phyloP scores from a whole-genome alignment of 805 yeast species.

The Lachancea sp. region DNA sequence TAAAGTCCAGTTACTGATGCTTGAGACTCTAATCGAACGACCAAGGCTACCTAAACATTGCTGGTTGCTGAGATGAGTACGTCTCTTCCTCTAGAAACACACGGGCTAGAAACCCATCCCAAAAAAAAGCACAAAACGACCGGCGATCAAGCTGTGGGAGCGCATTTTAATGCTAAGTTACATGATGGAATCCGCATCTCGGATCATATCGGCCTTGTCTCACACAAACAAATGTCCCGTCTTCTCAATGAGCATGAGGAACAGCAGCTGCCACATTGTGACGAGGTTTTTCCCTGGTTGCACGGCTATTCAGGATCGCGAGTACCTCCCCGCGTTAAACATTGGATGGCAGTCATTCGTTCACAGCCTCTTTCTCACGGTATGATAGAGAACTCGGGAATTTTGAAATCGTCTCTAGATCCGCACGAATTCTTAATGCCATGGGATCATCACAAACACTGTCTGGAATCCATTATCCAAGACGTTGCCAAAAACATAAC shows the following conservation, averaged over 20 bases:
- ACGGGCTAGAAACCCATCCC: not conserved
- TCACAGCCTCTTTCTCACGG: slow-evolving; percentile 15
- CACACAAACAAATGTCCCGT: slow-evolving; percentile 8
- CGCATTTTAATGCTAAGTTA: not conserved
- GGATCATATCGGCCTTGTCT: slow-evolving; percentile 1
- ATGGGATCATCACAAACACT: slow-evolving; percentile 22
- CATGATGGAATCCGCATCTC: not conserved
- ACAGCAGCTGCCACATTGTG: slow-evolving; percentile 53
- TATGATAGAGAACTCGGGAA: slow-evolving; percentile 33
- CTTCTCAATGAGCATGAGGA: slow-evolving; percentile 11
- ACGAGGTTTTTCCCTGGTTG: slow-evolving; percentile 79
- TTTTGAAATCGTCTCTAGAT: slow-evolving; percentile 49
- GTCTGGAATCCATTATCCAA: slow-evolving; percentile 2
- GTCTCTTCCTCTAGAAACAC: not conserved
- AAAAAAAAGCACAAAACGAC: slow-evolving; percentile 2
- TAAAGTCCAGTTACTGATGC: too few relatives aligned
- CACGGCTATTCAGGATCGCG: slow-evolving; percentile 52
- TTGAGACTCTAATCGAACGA: too few relatives aligned
- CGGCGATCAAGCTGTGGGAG: not conserved
- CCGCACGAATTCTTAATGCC: slow-evolving; percentile 49
- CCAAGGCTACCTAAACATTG: too few relatives aligned
- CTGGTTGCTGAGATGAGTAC: not conserved
- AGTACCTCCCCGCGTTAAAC: slow-evolving; percentile 19
- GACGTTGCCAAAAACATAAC: not conserved
- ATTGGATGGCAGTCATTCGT: slow-evolving; percentile 26